These are phyloP conservation scores for Graphilbum ipis-grandicollis DNA, from an alignment of 2,329 filamentous ascomycete species.

Conservation along the genomic window DNA sequence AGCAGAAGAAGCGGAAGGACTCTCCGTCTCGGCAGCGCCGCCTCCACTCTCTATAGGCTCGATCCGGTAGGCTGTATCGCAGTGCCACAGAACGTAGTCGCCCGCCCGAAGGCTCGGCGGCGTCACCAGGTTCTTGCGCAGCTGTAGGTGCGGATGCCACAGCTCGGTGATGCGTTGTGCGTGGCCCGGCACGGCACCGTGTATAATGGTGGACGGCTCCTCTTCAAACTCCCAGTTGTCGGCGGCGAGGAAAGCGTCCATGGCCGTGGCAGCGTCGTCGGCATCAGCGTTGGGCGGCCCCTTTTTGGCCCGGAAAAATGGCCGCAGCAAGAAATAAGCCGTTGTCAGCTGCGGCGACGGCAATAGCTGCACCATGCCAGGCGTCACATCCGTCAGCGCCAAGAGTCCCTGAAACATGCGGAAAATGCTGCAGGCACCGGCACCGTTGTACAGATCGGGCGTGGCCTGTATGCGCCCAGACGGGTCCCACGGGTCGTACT, in stretches of 20 bases:
- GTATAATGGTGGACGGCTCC: slow-evolving; percentile 36
- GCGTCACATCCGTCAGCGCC: slow-evolving; percentile 32
- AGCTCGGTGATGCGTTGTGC: slow-evolving; percentile 38
- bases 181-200: slow-evolving; percentile 39
- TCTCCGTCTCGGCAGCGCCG: too few relatives aligned
- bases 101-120: slow-evolving; percentile 35
- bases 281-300: slow-evolving; percentile 24
- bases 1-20: too few relatives aligned
- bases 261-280: slow-evolving; percentile 20
- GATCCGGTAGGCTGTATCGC: slow-evolving; percentile 39
- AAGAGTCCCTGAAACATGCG: slow-evolving; percentile 42
- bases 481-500: slow-evolving; percentile 38
- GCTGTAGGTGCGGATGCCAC: slow-evolving; percentile 38
- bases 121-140: slow-evolving; percentile 35
- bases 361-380: slow-evolving; percentile 27
- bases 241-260: slow-evolving; percentile 32
- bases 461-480: slow-evolving; percentile 33
- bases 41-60: slow-evolving; percentile 18
- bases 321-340: slow-evolving; percentile 30
- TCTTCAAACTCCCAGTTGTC: slow-evolving; percentile 26
- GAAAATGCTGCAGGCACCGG: slow-evolving; percentile 38
- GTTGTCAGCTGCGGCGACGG: slow-evolving; percentile 30
- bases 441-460: slow-evolving; percentile 38
- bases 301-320: slow-evolving; percentile 31
- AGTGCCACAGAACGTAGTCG: slow-evolving; percentile 43